These are phyloP conservation scores for Yarrowia alimentaria DNA, from an alignment of 805 yeast species.

Conservation along the genomic window DNA sequence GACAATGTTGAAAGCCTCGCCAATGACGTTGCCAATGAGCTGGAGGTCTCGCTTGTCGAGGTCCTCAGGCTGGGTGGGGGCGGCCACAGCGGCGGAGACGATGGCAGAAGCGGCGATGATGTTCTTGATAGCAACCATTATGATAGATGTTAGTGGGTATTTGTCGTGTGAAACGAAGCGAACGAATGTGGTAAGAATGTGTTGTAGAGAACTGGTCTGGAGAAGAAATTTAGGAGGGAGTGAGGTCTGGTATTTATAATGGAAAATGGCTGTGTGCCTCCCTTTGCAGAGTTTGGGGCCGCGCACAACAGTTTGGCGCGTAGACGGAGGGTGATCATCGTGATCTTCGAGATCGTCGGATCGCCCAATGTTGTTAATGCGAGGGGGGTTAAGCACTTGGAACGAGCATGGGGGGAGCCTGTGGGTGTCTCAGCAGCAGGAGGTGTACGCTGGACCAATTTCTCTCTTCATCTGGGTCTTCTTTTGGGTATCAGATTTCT, in stretches of 20 bases:
- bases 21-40: constrained; percentile 22
- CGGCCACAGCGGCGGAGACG: constrained; percentile 27
- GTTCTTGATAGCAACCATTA: constrained; percentile 24
- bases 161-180: constrained; percentile 27
- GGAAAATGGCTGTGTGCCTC: constrained; percentile 1
- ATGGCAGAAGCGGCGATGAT: constrained; percentile 23
- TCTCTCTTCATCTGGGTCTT: too few relatives aligned
- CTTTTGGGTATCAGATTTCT: too few relatives aligned
- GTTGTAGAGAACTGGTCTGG: constrained; percentile 26
- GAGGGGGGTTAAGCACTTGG: too few relatives aligned
- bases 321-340: constrained; percentile 3
- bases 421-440: too few relatives aligned
- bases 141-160: constrained; percentile 26
- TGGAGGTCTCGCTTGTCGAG: constrained; percentile 27
- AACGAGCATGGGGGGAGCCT: too few relatives aligned
- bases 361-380: constrained; percentile 24
- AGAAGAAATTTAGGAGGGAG: constrained; percentile 17
- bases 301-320: constrained; percentile 20
- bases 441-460: too few relatives aligned
- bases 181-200: constrained; percentile 22
- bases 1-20: constrained; percentile 26
- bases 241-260: constrained; percentile 14
- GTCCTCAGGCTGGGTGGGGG: constrained; percentile 27
- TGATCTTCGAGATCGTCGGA: constrained; percentile 26
- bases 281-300: constrained; percentile 16